Base-by-base conservation (phyloP, 2,329 filamentous ascomycete genomes). In the Xylariaceae sp. region DNA sequence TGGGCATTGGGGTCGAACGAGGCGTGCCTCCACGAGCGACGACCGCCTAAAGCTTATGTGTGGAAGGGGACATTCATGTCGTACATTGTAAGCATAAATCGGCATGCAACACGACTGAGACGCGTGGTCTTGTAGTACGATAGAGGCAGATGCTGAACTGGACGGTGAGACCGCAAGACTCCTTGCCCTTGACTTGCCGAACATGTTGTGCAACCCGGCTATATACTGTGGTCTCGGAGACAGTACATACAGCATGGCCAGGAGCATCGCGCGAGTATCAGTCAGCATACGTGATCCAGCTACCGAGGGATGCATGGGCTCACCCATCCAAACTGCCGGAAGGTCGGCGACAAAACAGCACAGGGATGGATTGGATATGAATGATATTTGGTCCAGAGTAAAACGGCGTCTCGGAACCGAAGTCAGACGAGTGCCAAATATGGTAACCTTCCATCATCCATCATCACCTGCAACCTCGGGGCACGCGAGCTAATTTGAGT, bases 11-110 rank as follows among this genome's bases (percentile, higher is more conserved):
- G 12, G 19, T 16, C 19, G 19, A n/a, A 12, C 6, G 35, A 37
- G 8, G 35, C 13, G 16, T 37, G 35, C 19, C 16, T 37, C 19
- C 19, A 24, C 24, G 35, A 9, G 19, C 35, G 35, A 37, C 35
- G 35, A 29, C 35, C 35, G 35, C 35, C 16, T 28, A 29, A 18
- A 29, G 19, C 26, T 37, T 37, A 18, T 35, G 34, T 19, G 22
- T 9, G 34, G 22, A n/a, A 35, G 17, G 34, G 34, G 22, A 11
- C 6, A 26, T 26, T 26, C 22, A 26, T 26, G 22, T 26, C 22
- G 22, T 26, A 11, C 11, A 26, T 11, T 11, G 11, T 26, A 11
- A 26, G 22, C 22, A 26, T n/a, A n/a, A n/a, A n/a, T 26, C 22
- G 6, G 22, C 15, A n/a, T 32, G 30, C 30, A 32, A 32, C 8